Percentiles rank a stretch among this genome's conserved stretches.
These are phyloP conservation scores for Fusarium burgessii DNA, from an alignment of 2,329 filamentous ascomycete genomes.

Conservation along the genomic window DNA sequence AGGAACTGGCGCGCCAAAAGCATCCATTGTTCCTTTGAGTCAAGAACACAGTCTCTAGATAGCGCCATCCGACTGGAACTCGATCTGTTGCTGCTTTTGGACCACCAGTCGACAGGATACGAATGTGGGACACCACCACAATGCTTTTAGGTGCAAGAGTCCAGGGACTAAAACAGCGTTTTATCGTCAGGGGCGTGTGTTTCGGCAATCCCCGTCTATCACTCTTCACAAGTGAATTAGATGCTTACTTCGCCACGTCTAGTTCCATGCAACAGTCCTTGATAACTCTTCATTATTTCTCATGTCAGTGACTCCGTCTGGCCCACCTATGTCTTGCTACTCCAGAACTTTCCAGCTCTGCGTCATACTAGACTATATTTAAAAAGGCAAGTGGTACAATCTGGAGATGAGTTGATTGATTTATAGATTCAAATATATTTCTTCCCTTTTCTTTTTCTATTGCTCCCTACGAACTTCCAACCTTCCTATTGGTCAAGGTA, in stretches of 20 bases:
- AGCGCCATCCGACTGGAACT: background rate
- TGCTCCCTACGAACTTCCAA: background rate
- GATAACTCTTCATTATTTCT: background rate
- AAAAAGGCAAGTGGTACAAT: background rate
- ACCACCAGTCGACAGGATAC: conserved; percentile 10
- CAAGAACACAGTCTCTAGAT: conserved; percentile 15
- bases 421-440: conserved; percentile 3
- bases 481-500: background rate
- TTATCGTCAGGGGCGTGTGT: background rate
- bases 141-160: conserved; percentile 6
- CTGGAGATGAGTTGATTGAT: background rate
- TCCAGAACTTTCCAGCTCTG: background rate
- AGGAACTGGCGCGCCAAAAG: background rate
- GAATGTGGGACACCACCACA: conserved; percentile 35
- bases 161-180: conserved; percentile 14
- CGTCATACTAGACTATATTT: background rate
- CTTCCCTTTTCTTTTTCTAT: background rate
- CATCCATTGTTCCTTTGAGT: conserved; percentile 2
- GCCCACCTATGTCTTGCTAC: background rate
- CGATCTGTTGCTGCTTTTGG: conserved; percentile 19
- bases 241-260: background rate
- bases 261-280: background rate
- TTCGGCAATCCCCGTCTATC: background rate
- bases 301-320: background rate
- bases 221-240: background rate